phyloP scores from a whole-genome alignment of 2,329 filamentous ascomycete species.

The Botrytis deweyae region DNA sequence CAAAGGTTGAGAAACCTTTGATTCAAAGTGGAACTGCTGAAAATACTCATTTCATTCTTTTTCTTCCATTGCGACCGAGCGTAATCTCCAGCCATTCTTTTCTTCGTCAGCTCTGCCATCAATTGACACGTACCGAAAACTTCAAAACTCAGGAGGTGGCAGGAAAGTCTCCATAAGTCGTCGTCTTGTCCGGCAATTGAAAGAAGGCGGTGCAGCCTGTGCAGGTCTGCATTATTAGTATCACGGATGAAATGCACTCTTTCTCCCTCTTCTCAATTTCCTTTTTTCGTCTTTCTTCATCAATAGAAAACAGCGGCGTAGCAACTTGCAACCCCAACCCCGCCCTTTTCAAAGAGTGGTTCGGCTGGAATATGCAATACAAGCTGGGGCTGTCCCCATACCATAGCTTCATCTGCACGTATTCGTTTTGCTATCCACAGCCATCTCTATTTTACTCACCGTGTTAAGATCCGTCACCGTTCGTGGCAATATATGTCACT shows the following conservation, averaged over 20 bases:
- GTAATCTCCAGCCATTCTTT: slow-evolving; percentile 14
- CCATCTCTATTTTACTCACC: slow-evolving; percentile 1
- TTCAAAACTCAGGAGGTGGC: background rate
- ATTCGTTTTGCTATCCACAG: slow-evolving; percentile 9
- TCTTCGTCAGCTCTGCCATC: background rate
- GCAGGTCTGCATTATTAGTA: background rate
- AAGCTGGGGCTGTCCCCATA: slow-evolving; percentile 2
- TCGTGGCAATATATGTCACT: slow-evolving; percentile 5
- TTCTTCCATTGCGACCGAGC: background rate
- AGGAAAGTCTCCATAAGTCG: background rate
- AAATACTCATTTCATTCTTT: background rate
- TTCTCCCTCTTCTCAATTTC: background rate
- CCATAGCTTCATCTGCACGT: slow-evolving; percentile 8
- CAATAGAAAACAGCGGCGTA: background rate
- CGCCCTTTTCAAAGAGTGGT: slow-evolving; percentile 11
- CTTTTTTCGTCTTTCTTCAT: slow-evolving; percentile 2
- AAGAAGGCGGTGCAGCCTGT: slow-evolving; percentile 3
- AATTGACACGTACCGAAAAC: background rate
- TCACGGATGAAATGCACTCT: background rate
- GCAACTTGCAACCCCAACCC: slow-evolving; percentile 3
- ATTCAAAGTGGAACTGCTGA: background rate
- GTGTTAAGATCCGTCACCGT: slow-evolving; percentile 4
- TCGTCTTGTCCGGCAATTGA: background rate
- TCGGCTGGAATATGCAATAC: background rate
- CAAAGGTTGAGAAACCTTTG: background rate